Evolutionary conservation across 2,329 filamentous ascomycete genomes (phyloP).

Genomic region (Neonectria coccinea): DNA sequence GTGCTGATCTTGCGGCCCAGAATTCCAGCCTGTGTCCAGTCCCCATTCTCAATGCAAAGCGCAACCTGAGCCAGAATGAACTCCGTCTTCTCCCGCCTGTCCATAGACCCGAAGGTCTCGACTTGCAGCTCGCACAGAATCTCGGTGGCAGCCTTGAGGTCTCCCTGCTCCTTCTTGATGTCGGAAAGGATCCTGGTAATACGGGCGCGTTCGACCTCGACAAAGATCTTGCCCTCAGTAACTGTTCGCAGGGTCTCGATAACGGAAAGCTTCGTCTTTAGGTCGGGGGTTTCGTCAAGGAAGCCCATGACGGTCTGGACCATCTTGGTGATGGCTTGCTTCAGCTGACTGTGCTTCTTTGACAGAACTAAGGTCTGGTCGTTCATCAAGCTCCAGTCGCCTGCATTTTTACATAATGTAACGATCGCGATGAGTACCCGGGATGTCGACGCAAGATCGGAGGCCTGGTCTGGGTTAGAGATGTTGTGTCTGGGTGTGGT

Average conservation of each 20-base stretch:
- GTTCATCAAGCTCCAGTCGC: conserved; percentile 94
- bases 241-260: conserved; percentile 97
- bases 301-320: conserved; percentile 96
- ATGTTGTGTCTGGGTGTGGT: conserved; percentile 31
- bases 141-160: conserved; percentile 89
- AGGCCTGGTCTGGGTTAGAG: conserved; percentile 71
- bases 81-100: conserved; percentile 95
- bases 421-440: conserved; percentile 88
- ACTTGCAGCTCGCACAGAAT: conserved; percentile 98
- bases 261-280: conserved; percentile 90
- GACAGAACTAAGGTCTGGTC: conserved; percentile 96
- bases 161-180: conserved; percentile 97
- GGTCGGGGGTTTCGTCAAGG: conserved; percentile 83
- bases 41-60: conserved; percentile 93
- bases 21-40: conserved; percentile 96
- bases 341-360: conserved; percentile 99
- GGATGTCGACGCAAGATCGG: conserved; percentile 95
- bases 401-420: conserved; percentile 91
- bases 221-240: conserved; percentile 99
- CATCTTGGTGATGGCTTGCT: conserved; percentile 99
- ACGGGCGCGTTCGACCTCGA: conserved; percentile 96
- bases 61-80: conserved; percentile 96
- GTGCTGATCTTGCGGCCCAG: conserved; percentile 97
- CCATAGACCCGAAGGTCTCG: conserved; percentile 99
- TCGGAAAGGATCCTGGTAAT: conserved; percentile 95